These are phyloP conservation scores for Heterococcus sp. DNA, from an alignment of 108 stramenopile species.

Conservation along the genomic window DNA sequence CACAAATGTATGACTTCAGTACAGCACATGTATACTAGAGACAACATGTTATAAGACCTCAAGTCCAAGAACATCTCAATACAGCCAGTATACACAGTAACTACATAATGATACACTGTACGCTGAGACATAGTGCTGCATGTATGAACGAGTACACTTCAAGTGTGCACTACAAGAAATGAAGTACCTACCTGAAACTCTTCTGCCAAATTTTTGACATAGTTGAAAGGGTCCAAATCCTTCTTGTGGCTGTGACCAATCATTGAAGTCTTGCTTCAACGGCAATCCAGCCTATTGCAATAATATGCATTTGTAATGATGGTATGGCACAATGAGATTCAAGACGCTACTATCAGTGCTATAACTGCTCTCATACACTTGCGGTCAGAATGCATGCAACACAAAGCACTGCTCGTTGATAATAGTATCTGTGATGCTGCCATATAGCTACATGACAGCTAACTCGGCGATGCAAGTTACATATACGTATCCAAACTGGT, in stretches of 20 bases:
- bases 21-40: background rate
- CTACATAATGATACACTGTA: background rate
- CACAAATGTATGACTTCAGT: background rate
- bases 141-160: background rate
- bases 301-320: too few species aligned
- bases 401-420: background rate
- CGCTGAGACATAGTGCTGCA: background rate
- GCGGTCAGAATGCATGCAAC: background rate
- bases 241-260: constrained; percentile 61
- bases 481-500: background rate
- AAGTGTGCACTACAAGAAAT: background rate
- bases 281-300: constrained; percentile 36
- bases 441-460: background rate
- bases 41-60: background rate
- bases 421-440: background rate
- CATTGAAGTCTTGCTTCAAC: constrained; percentile 58
- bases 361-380: background rate
- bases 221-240: constrained; percentile 64
- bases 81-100: background rate
- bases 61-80: too few species aligned
- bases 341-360: too few species aligned
- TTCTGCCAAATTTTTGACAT: background rate
- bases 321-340: too few species aligned
- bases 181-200: background rate
- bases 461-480: background rate